Percentiles rank a stretch among this genome's conserved stretches.
Conservation (phyloP, 2,329 filamentous ascomycete genomes). For the Byssochlamys sp. region DNA sequence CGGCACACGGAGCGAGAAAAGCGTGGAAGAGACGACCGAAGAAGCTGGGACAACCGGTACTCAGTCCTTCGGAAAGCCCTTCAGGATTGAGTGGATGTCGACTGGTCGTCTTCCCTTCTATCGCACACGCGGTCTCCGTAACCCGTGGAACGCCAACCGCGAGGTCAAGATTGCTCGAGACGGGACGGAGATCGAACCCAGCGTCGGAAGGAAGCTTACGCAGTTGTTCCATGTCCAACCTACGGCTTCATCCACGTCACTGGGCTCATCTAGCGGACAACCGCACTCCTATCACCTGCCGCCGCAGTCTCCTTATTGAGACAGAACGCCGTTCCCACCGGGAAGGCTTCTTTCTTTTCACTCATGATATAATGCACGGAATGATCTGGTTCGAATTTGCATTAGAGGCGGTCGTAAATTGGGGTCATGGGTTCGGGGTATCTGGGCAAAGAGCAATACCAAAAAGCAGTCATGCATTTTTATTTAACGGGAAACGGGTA, state of each 20-base stretch:
- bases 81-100: slow-evolving; percentile 82
- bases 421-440: background rate
- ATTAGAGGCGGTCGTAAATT: background rate
- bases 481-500: slow-evolving; percentile 15
- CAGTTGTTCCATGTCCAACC: slow-evolving; percentile 60
- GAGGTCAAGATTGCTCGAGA: slow-evolving; percentile 95
- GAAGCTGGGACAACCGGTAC: slow-evolving; percentile 34
- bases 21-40: slow-evolving; percentile 40
- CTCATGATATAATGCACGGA: background rate
- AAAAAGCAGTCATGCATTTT: background rate
- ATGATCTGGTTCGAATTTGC: background rate
- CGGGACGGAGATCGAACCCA: slow-evolving; percentile 83
- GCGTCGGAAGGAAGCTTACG: slow-evolving; percentile 64
- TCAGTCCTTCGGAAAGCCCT: slow-evolving; percentile 81
- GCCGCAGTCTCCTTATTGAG: background rate
- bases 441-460: background rate
- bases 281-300: background rate
- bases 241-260: slow-evolving; percentile 5
- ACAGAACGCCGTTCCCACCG: background rate
- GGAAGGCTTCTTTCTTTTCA: background rate
- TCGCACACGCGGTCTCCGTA: slow-evolving; percentile 73
- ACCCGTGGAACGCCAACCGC: slow-evolving; percentile 88
- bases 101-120: slow-evolving; percentile 79
- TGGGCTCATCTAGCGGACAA: background rate
- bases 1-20: slow-evolving; percentile 26